Evolutionary conservation across 1,284 basidiomycete species (phyloP), one percentile per base, ranked within the genome.

Genomic region (Moesziomyces sp.): DNA sequence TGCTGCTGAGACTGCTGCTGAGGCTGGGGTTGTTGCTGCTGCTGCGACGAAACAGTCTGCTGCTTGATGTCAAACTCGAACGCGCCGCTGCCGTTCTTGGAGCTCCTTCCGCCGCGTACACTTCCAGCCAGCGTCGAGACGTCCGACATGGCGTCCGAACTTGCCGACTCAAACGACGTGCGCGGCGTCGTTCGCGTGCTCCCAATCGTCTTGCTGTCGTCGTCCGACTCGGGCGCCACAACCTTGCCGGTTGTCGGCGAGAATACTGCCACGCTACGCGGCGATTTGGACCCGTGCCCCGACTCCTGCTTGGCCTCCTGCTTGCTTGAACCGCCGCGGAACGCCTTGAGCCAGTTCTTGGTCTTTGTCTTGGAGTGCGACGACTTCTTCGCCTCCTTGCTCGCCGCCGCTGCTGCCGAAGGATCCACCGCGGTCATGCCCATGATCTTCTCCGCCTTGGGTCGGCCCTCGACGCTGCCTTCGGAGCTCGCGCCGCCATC

Each of bases 381-480:
- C 53, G 55, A 55, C 34, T 65, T 66, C 48, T 71, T 78, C 16
- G 44, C 30, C 21, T 68, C 69, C 48, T 56, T 58, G 21, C n/a
- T 51, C 23, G 48, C 35, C 23, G 48, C 35, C 23, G 47, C 16
- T 6, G 53, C 14, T 13, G 49, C 30, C 23, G 55, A 44, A 3
- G 68, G 53, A 24, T 70, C 72, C 2, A 69, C 72, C 23, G 75
- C 54, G 16, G 75, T 78, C 53, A 79, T 77, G 53, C 72, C 75
- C 46, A 79, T 74, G 26, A 81, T 70, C 30, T 79, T 71, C 46
- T 81, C 79, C 23, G 79, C 79, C 47, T 79, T 81, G 8, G 70
- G 46, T 21, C 63, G 54, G 8, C 52, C 58, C 16, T 65, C 50
- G 34, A 43, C 19, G 50, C 58, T 60, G 19, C 59, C 70, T 10